Base-by-base conservation (phyloP, 179 eudicot genomes). In the Beta lomatogona region DNA sequence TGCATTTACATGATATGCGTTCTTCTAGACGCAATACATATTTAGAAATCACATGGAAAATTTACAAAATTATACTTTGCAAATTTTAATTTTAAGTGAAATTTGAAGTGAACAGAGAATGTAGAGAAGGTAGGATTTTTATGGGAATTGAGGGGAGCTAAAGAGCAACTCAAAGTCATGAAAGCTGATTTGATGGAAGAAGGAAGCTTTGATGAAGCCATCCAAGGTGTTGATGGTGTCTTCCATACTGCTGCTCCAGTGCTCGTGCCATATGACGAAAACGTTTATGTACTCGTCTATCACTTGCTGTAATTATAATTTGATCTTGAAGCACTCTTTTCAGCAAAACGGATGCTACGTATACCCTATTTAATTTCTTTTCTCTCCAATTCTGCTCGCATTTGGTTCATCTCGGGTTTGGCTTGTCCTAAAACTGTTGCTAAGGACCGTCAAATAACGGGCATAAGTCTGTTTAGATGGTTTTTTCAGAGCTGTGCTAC, bases 201-300 rank as follows among this genome's bases (percentile, higher is more conserved):
- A 87, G 95, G 98, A 72, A 92, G 98, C 88, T 95, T 95, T 77
- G 95, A 95, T 72, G 83, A 90, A 73, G 94, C 94, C 12, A 74
- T 92, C 50, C 70, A 85, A 79, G 98, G 96, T 53, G 97, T 90
- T 25, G 92, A 94, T 77, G 98, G 98, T 16, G 97, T 94, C 75
- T 94, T 95, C 83, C 98, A 95, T 80, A 83, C 97, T 25, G 97
- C 99, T 31, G 91, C 97, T 77, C 99, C 99, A 8, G 98, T 94
- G 52, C 87, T 92, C 5, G 93, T 95, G 0, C 88, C 91, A 0
- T 77, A 86, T 50, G 96, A 90, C 76, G 81, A 94, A 54, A 90
- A 94, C 67, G 86, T 94, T 75, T 86, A 94, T 87, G 99, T 87
- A 92, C 81, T 28, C 18, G 45, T 44, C 21, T 12, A 46, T 71